A percentile compares a stretch with the other conserved stretches of the same genome.
Conservation (phyloP, 73 alveolate genomes). For the Uronychia setigera region DNA sequence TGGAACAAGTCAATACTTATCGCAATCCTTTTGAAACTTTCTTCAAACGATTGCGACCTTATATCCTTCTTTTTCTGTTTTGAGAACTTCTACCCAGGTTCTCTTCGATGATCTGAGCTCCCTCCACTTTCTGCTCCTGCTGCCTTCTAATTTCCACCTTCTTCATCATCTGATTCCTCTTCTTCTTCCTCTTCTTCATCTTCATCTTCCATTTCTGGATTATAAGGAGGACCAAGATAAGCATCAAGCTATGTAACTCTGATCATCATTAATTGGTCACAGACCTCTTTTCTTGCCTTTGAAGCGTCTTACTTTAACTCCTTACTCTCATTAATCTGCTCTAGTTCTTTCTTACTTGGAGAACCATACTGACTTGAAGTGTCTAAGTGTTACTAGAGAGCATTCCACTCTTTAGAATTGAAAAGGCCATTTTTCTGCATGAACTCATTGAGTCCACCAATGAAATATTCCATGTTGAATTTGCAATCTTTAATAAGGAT, state of each 20-base stretch:
- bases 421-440: not conserved
- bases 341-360: too few relatives aligned
- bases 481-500: not conserved
- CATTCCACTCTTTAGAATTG: not conserved
- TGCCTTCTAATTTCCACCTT: too few relatives aligned
- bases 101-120: too few relatives aligned
- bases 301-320: too few relatives aligned
- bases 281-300: too few relatives aligned
- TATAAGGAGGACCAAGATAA: not conserved
- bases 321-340: too few relatives aligned
- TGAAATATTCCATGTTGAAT: not conserved
- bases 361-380: too few relatives aligned
- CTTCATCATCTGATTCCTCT: too few relatives aligned
- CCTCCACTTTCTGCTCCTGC: too few relatives aligned
- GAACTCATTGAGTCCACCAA: not conserved
- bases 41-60: not conserved
- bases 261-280: too few relatives aligned
- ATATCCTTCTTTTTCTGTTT: not conserved
- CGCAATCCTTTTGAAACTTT: not conserved
- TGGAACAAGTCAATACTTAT: not conserved
- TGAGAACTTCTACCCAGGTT: too few relatives aligned
- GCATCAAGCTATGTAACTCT: not conserved
- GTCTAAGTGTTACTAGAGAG: too few relatives aligned
- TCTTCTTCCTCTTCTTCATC: not conserved
- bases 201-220: not conserved